A percentile compares a stretch with the other conserved stretches of the same genome.
Conservation (phyloP, 2,329 filamentous ascomycete species). For the Thermothelomyces thermophilus region DNA sequence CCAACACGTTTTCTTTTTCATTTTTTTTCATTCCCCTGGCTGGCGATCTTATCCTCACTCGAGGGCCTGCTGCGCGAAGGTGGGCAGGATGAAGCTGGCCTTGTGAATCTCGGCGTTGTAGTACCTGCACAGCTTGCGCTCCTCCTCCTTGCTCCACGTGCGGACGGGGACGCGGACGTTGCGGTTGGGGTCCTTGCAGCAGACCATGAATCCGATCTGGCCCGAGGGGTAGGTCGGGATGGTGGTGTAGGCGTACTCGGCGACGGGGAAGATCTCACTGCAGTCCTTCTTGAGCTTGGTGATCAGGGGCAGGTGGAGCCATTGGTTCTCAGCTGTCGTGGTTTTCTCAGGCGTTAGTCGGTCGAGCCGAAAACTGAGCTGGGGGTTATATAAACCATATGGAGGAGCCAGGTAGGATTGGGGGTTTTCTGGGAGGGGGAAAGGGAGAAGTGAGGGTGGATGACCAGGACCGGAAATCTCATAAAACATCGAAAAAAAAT, state of each 20-base stretch:
- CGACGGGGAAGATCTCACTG: slow-evolving; percentile 93
- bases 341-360: slow-evolving; percentile 16
- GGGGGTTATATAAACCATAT: too few relatives aligned
- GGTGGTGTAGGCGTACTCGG: slow-evolving; percentile 98
- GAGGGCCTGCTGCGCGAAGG: slow-evolving; percentile 77
- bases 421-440: too few relatives aligned
- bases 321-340: slow-evolving; percentile 87
- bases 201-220: slow-evolving; percentile 99
- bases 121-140: slow-evolving; percentile 89
- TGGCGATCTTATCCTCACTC: slow-evolving; percentile 35
- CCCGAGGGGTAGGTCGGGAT: slow-evolving; percentile 98
- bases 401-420: too few relatives aligned
- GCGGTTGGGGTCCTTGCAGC: slow-evolving; percentile 83
- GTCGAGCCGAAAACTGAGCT: too few relatives aligned
- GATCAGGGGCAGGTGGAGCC: slow-evolving; percentile 94
- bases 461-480: neutral
- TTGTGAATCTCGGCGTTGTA: slow-evolving; percentile 97
- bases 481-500: slow-evolving; percentile 13
- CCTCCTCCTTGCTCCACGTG: slow-evolving; percentile 76
- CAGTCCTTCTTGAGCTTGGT: slow-evolving; percentile 93
- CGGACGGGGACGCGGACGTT: slow-evolving; percentile 82
- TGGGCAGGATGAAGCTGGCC: slow-evolving; percentile 88
- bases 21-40: neutral
- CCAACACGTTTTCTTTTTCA: neutral
- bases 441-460: neutral